Evolutionary conservation across 352 stramenopile genomes (phyloP), one percentile per base, ranked within the genome.

Genomic region (Phytopythium montanum): DNA sequence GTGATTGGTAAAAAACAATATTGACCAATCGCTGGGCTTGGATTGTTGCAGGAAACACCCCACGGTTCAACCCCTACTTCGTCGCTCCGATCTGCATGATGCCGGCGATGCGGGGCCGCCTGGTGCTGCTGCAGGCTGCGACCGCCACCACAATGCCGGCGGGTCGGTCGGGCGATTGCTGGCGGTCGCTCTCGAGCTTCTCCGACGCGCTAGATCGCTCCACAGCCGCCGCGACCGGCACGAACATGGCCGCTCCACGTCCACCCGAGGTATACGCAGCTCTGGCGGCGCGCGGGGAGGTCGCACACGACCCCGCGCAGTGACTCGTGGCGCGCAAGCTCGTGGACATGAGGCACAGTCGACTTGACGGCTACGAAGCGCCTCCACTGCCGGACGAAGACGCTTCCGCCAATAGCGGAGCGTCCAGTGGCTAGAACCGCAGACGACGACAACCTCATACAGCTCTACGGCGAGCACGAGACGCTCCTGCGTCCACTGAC

Each of bases 401-500:
- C 21, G 34, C n/a, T 13, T 19, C 25, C 23, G 68, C 19, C 36
- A 42, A 21, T 9, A 23, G 16, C 1, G 16, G 39, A 1, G 60
- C 23, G 25, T 13, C 8, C 18, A 31, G 31, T 10, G n/a, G 62
- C 16, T 44, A 59, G 14, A 23, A 46, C 4, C 25, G 55, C 19
- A 26, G 44, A 1, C 12, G 2, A 4, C 44, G 5, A 21, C 21
- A 3, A 16, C 36, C 1, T 44, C 34, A 12, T 9, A 36, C 25
- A 52, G 45, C 25, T 52, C 13, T 52, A 52, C 45, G 45, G 23
- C 45, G 59, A 76, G 4, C 53, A 66, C 21, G 65, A 82, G 25
- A 79, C 69, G 16, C 93, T 91, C 52, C 59, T 94, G 23, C 75
- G 69, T 12, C 83, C 87, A 12, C 57, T 90, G 13, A 80, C 70